Evolutionary conservation across 768 basidiomycete genomes (phyloP).

Genomic region (Leccinum uliginosum): DNA sequence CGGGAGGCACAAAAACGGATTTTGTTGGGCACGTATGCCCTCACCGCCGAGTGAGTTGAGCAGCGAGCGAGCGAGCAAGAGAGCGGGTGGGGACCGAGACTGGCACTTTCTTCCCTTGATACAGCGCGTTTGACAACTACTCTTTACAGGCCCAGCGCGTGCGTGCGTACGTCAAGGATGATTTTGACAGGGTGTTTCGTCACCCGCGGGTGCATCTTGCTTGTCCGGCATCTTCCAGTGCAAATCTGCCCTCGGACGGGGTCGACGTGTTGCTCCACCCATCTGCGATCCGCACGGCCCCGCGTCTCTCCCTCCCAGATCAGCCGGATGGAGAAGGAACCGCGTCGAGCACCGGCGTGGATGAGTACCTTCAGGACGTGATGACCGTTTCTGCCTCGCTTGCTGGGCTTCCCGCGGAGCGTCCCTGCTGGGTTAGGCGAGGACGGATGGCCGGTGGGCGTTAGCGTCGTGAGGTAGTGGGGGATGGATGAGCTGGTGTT

Average conservation of each 20-base stretch:
- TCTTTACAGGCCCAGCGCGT: constrained; percentile 90
- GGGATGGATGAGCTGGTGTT: constrained; percentile 65
- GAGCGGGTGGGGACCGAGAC: background rate
- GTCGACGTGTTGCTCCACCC: constrained; percentile 87
- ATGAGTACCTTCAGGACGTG: constrained; percentile 84
- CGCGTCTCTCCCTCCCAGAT: constrained; percentile 40
- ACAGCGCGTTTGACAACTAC: constrained; percentile 95
- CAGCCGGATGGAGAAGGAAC: background rate
- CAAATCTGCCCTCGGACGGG: constrained; percentile 19
- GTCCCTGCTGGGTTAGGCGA: constrained; percentile 52
- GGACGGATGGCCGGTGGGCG: constrained; percentile 78
- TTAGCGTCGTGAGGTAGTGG: constrained; percentile 86
- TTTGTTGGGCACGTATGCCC: constrained; percentile 83
- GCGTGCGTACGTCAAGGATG: constrained; percentile 62
- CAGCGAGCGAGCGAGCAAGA: constrained; percentile 19
- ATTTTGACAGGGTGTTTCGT: constrained; percentile 70
- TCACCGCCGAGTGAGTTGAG: constrained; percentile 78
- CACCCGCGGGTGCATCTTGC: constrained; percentile 48
- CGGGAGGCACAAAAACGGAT: constrained; percentile 83
- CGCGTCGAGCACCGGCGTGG: constrained; percentile 28
- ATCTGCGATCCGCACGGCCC: constrained; percentile 83
- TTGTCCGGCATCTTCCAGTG: background rate
- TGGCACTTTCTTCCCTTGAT: background rate
- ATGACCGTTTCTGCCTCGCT: constrained; percentile 90
- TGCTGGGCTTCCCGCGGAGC: constrained; percentile 77